phyloP scores from a whole-genome alignment of 345 rosid genomes.

The Gossypium turneri region DNA sequence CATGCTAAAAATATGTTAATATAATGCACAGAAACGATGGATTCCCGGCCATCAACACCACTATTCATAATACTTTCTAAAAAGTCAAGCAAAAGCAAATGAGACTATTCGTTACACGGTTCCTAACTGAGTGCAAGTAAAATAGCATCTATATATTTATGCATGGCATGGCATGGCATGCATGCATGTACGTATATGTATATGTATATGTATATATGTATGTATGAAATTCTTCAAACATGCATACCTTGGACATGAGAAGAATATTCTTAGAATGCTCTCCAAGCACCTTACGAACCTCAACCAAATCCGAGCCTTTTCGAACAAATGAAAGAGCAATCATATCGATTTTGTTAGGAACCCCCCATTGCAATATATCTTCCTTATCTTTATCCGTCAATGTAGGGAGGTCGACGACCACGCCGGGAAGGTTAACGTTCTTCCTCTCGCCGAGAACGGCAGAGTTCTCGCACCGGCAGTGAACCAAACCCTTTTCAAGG shows the following conservation, averaged over 20 bases:
- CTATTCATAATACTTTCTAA: too few species aligned
- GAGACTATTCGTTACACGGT: too few species aligned
- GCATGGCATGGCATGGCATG: too few species aligned
- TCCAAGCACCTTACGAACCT: conserved; percentile 79
- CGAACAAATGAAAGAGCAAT: conserved; percentile 93
- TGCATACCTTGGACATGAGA: conserved; percentile 93
- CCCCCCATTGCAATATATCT: conserved; percentile 87
- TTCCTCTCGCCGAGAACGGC: conserved; percentile 96
- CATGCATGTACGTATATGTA: too few species aligned
- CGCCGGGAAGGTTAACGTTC: conserved; percentile 96
- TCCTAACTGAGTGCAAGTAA: too few species aligned
- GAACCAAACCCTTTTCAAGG: conserved; percentile 57
- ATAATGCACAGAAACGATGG: too few species aligned
- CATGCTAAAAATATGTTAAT: too few species aligned
- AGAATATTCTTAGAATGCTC: conserved; percentile 66
- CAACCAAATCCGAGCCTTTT: conserved; percentile 88
- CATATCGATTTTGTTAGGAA: conserved; percentile 91
- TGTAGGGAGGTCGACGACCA: conserved; percentile 92
- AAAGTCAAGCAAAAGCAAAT: too few species aligned
- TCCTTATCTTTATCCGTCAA: conserved; percentile 94
- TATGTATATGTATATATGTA: too few species aligned
- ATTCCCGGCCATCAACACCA: too few species aligned
- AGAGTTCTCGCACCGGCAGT: conserved; percentile 80
- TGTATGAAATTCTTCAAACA: not conserved
- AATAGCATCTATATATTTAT: too few species aligned